These are phyloP conservation scores for Tetradesmus lagerheimii DNA, from an alignment of 139 green algal genomes.

Conservation along the genomic window DNA sequence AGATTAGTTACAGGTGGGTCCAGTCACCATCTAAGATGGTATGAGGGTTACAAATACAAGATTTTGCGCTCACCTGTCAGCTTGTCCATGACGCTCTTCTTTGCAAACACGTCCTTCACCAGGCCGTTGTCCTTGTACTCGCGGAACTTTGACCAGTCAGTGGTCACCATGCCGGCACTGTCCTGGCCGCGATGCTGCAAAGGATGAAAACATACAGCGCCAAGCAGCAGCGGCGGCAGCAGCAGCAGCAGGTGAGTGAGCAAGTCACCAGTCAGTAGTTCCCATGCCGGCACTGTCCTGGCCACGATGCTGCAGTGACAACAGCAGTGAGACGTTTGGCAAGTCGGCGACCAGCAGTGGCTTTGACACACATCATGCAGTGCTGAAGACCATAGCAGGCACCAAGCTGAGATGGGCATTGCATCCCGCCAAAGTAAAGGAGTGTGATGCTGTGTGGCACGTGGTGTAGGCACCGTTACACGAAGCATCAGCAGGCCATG, in stretches of 20 bases:
- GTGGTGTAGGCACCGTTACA: no score
- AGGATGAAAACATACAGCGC: not conserved
- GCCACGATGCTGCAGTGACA: slow-evolving; percentile 53
- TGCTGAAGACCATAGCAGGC: no score
- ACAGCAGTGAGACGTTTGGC: no score
- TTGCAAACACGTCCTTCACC: slow-evolving; percentile 96
- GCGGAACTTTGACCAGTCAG: slow-evolving; percentile 84
- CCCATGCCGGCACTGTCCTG: slow-evolving; percentile 89
- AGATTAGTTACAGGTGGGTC: no score
- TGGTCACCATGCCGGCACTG: slow-evolving; percentile 95
- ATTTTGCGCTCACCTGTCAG: slow-evolving; percentile 78
- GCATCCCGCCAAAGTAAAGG: no score
- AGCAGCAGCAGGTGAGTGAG: not conserved
- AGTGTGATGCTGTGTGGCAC: no score
- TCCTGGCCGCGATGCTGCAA: slow-evolving; percentile 56
- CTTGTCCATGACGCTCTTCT: slow-evolving; percentile 78
- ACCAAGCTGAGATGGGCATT: no score
- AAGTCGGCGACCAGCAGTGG: not conserved
- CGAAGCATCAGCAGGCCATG: no score
- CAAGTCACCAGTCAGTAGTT: slow-evolving; percentile 82
- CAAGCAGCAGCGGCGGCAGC: not conserved
- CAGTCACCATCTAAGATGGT: no score
- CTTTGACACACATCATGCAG: no score
- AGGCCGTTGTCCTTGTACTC: slow-evolving; percentile 98
- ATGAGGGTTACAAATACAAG: no score